A percentile compares a stretch with the other conserved stretches of the same genome.
These are phyloP conservation scores for Dendrobium huoshanense DNA, from an alignment of 106 monocot genomes.

Conservation along the genomic window DNA sequence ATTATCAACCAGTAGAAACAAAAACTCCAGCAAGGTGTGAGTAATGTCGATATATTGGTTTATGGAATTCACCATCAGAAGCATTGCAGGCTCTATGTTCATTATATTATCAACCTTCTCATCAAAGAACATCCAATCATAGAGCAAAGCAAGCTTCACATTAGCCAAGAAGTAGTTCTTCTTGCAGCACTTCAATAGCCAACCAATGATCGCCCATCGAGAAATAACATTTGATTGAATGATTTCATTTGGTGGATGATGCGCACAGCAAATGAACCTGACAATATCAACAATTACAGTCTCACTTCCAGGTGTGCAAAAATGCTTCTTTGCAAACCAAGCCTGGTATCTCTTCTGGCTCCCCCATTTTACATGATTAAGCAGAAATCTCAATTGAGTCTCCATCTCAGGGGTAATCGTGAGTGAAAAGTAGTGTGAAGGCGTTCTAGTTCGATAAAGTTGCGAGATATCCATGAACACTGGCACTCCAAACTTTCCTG, in stretches of 20 bases:
- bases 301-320: conserved; percentile 49
- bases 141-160: conserved; percentile 85
- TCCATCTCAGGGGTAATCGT: conserved; percentile 69
- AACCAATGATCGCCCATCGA: conserved; percentile 84
- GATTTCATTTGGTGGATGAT: conserved; percentile 58
- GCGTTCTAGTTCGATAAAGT: conserved; percentile 40
- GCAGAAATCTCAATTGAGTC: conserved; percentile 60
- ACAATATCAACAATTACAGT: conserved; percentile 43
- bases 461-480: conserved; percentile 43
- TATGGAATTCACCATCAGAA: conserved; percentile 76
- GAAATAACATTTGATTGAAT: conserved; percentile 51
- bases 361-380: conserved; percentile 71
- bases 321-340: conserved; percentile 75
- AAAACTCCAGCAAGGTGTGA: conserved; percentile 61
- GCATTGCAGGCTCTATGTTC: conserved; percentile 87
- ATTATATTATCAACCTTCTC: conserved; percentile 47
- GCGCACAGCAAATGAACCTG: conserved; percentile 68
- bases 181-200: conserved; percentile 70
- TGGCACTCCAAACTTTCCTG: conserved; percentile 29
- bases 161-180: conserved; percentile 59
- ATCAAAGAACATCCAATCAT: conserved; percentile 91
- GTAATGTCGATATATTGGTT: conserved; percentile 68
- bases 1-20: conserved; percentile 76
- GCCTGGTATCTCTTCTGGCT: conserved; percentile 66
- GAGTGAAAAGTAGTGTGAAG: conserved; percentile 39